Conservation (phyloP, 495 filamentous ascomycete genomes). For the Neurospora terricola region DNA sequence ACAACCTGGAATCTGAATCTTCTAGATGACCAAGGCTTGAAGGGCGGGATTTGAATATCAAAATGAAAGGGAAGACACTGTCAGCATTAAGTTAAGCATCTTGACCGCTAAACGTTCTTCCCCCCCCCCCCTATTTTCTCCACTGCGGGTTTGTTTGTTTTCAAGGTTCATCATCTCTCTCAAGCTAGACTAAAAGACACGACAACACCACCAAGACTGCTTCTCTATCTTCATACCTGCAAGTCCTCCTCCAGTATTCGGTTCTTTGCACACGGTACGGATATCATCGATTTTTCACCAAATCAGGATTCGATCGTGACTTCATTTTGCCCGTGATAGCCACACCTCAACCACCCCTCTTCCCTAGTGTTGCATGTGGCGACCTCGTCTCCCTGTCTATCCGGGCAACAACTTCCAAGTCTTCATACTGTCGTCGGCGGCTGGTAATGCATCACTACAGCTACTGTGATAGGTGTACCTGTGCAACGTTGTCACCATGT, state of each 20-base stretch:
- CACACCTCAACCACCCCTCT: neutral
- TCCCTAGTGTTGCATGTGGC: neutral
- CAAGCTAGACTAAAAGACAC: neutral
- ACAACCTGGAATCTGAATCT: neutral
- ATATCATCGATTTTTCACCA: neutral
- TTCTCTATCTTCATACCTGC: neutral
- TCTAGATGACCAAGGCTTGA: neutral
- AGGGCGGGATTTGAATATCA: neutral
- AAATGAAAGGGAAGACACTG: neutral
- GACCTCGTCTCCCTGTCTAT: neutral
- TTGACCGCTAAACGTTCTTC: neutral
- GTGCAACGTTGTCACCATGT: constrained; percentile 14
- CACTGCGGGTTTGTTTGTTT: neutral
- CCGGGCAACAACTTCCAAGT: neutral
- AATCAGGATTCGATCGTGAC: neutral
- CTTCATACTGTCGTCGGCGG: constrained; percentile 3
- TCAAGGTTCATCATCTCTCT: neutral
- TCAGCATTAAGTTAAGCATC: neutral
- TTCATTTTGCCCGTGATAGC: neutral
- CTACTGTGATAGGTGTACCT: neutral
- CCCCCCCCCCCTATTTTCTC: neutral
- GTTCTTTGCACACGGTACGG: neutral
- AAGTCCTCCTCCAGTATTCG: neutral
- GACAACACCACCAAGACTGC: neutral
- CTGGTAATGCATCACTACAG: neutral